Conservation (phyloP, 768 basidiomycete genomes). For the Auricularia heimuer region DNA sequence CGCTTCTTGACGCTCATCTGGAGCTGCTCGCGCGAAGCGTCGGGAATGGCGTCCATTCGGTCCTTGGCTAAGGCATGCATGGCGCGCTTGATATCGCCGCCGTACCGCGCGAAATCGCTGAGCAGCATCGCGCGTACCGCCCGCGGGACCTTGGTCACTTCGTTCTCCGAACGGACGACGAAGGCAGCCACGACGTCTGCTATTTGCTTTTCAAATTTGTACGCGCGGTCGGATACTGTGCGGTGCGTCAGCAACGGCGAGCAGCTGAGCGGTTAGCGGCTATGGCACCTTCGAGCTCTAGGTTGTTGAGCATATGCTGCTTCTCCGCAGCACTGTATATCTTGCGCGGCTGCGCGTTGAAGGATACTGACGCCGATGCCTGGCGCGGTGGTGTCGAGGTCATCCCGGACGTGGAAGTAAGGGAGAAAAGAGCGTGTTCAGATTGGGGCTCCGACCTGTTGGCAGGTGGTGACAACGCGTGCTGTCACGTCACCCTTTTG, state of each 20-base stretch:
- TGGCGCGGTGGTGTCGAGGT: neutral
- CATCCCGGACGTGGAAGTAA: neutral
- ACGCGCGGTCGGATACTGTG: neutral
- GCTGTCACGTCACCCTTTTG: neutral
- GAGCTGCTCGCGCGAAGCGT: neutral
- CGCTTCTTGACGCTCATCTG: neutral
- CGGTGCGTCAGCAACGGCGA: neutral
- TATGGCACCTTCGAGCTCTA: conserved; percentile 64
- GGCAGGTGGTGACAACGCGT: neutral
- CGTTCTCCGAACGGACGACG: neutral
- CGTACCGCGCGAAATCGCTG: neutral
- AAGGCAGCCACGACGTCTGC: neutral
- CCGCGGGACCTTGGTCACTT: neutral
- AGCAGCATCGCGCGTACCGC: neutral
- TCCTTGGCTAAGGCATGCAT: neutral
- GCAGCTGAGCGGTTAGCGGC: conserved; percentile 4
- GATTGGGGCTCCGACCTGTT: neutral
- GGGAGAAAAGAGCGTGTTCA: neutral
- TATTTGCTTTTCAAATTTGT: neutral
- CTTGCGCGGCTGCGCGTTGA: conserved; percentile 7
- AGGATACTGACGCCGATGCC: neutral
- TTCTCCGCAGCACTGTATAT: conserved; percentile 61
- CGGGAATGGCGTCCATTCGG: neutral
- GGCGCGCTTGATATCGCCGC: neutral
- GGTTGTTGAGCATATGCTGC: conserved; percentile 60